These are phyloP conservation scores for Clavispora carvajalis DNA, from an alignment of 805 yeast genomes.

Conservation along the genomic window DNA sequence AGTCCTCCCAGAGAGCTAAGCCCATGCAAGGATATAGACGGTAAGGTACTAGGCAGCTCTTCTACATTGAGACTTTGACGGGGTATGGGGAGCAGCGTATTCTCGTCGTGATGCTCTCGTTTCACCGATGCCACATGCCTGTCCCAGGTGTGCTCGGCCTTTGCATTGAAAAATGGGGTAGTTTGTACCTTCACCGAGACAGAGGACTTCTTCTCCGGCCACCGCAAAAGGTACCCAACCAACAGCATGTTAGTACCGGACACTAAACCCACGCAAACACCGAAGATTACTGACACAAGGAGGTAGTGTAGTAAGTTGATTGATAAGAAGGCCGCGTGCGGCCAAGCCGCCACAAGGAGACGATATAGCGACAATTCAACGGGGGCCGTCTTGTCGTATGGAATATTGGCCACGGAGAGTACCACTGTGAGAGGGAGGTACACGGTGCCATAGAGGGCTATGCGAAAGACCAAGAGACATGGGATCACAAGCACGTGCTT, in stretches of 20 bases:
- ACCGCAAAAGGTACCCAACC: constrained; percentile 3
- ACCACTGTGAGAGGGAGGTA: constrained; percentile 15
- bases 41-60: no score
- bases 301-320: constrained; percentile 11
- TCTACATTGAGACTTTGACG: no score
- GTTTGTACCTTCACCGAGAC: neutral
- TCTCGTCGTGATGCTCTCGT: no score
- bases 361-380: constrained; percentile 14
- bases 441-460: constrained; percentile 12
- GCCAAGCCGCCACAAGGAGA: constrained; percentile 5
- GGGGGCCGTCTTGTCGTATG: constrained; percentile 10
- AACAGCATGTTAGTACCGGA: constrained; percentile 14
- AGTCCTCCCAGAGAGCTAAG: neutral
- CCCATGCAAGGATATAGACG: neutral
- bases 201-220: neutral
- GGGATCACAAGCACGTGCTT: constrained; percentile 12
- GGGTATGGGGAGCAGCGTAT: no score
- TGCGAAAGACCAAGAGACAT: constrained; percentile 10
- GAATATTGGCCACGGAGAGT: constrained; percentile 6
- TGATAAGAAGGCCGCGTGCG: constrained; percentile 10
- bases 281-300: constrained; percentile 14
- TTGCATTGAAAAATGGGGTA: constrained; percentile 1
- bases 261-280: constrained; percentile 11
- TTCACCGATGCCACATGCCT: neutral
- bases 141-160: neutral